Base-by-base conservation (phyloP, 805 yeast species). In the Teunomyces pallodes region DNA sequence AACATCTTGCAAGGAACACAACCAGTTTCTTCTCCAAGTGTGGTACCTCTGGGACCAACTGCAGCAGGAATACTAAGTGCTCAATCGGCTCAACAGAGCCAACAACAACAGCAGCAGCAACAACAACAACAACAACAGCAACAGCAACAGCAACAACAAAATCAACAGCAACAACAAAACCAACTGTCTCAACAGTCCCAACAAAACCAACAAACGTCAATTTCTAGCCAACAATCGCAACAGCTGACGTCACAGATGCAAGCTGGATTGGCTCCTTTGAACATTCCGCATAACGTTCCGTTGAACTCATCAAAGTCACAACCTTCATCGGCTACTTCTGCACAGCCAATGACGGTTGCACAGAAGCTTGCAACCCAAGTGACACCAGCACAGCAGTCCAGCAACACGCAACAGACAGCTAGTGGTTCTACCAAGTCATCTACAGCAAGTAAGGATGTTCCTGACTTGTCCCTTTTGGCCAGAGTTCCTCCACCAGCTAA, bases 401-500 rank as follows among this genome's bases (percentile, higher is more conserved):
- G 28, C 41, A 24, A 16, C 27, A 17, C 30, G 5, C 41, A 26
- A 9, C 41, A 38, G 13, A 4, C 41, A 12, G n/a, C 14, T n/a
- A 36, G 40, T 26, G 30, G 29, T 20, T 10, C 41, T 12, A 12
- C 41, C 29, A 26, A 48, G 49, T 29, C 45, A 9, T 49, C 44
- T 48, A 52, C 42, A 32, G 52, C 51, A 32, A 55, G 43, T 47
- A 45, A 45, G 43, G 62, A 45, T 73, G 79, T 70, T 10, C 84
- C 84, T 0, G 94, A 87, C 61, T 72, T 87, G 53, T 84, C 90
- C 0, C 70, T 87, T 41, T 68, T 87, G 42, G 90, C 92, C 0
- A 71, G 90, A 54, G 90, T 87, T 28, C 95, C 94, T 10, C 90
- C 92, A 4, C 96, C 95, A 5, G 96, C 96, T 1, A 92, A 92